A percentile compares a stretch with the other conserved stretches of the same genome.
Conservation (phyloP, 805 yeast species). For the Teunomyces barrocoloradensis region DNA sequence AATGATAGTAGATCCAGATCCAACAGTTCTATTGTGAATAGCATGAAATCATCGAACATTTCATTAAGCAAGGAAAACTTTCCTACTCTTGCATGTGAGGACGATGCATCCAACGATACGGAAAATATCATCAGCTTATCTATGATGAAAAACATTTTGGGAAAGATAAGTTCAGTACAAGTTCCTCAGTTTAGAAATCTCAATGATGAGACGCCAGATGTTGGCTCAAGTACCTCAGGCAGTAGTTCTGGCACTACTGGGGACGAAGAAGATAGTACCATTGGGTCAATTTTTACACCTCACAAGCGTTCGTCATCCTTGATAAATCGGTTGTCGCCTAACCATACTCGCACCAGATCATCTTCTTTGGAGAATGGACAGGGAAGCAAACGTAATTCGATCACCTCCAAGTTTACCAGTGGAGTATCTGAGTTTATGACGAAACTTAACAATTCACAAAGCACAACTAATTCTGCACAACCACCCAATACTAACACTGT, state of each 20-base stretch:
- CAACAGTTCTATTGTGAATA: constrained; percentile 25
- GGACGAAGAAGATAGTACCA: constrained; percentile 6
- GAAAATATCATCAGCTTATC: constrained; percentile 23
- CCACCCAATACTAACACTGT: constrained; percentile 3
- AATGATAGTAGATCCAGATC: constrained; percentile 36
- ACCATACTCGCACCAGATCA: constrained; percentile 36
- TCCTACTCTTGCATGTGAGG: constrained; percentile 21
- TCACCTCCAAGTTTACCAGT: constrained; percentile 38
- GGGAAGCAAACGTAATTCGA: constrained; percentile 27
- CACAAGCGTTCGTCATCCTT: constrained; percentile 20
- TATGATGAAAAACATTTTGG: constrained; percentile 36
- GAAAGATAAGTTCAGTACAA: constrained; percentile 31
- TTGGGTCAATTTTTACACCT: constrained; percentile 3
- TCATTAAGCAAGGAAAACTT: constrained; percentile 21
- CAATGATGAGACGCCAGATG: constrained; percentile 10
- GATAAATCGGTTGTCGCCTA: constrained; percentile 33
- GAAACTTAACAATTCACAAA: constrained; percentile 27
- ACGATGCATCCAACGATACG: constrained; percentile 11
- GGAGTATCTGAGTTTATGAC: constrained; percentile 44
- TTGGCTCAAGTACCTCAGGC: not conserved
- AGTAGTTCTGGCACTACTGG: not conserved
- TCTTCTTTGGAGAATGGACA: constrained; percentile 29
- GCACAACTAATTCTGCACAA: too few relatives aligned
- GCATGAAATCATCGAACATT: constrained; percentile 16
- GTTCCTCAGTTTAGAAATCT: constrained; percentile 20